phyloP scores from a whole-genome alignment of 2,329 filamentous ascomycete genomes.

The Nothopassalora personata region DNA sequence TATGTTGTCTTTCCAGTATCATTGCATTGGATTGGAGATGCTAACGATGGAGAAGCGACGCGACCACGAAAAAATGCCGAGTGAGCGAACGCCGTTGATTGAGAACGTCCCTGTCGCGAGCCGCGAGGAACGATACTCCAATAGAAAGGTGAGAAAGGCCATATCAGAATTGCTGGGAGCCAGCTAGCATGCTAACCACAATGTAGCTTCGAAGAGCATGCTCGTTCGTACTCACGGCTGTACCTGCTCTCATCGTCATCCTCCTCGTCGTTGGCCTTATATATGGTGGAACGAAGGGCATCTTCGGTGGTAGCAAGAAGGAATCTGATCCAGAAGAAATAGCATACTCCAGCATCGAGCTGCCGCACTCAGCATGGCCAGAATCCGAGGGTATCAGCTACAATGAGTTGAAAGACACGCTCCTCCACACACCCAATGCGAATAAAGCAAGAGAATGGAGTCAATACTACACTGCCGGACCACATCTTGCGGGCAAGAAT shows the following conservation, averaged over 20 bases:
- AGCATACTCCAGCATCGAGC: conserved; percentile 22
- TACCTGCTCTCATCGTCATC: conserved; percentile 36
- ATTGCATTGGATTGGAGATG: not conserved
- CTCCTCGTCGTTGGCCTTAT: conserved; percentile 37
- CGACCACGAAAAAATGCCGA: conserved; percentile 35
- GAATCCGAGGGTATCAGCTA: conserved; percentile 46
- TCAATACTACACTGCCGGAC: conserved; percentile 47
- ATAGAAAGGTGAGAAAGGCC: conserved; percentile 22
- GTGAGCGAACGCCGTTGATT: conserved; percentile 63
- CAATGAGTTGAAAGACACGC: conserved; percentile 50
- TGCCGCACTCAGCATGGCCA: conserved; percentile 37
- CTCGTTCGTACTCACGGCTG: conserved; percentile 48
- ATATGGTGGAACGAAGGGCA: conserved; percentile 30
- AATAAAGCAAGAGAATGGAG: conserved; percentile 48
- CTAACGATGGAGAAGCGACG: conserved; percentile 18
- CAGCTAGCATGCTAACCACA: not conserved
- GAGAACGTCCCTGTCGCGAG: conserved; percentile 55
- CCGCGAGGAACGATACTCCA: conserved; percentile 50
- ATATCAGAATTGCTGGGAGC: not conserved
- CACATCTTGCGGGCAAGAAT: conserved; percentile 50
- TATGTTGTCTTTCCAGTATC: conserved; percentile 1
- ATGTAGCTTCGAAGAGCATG: conserved; percentile 57
- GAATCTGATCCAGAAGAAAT: conserved; percentile 10
- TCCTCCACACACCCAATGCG: conserved; percentile 50
- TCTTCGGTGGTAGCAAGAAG: conserved; percentile 32